Conservation (phyloP, 129 eudicot genomes). For the Heracleum sosnowskyi region DNA sequence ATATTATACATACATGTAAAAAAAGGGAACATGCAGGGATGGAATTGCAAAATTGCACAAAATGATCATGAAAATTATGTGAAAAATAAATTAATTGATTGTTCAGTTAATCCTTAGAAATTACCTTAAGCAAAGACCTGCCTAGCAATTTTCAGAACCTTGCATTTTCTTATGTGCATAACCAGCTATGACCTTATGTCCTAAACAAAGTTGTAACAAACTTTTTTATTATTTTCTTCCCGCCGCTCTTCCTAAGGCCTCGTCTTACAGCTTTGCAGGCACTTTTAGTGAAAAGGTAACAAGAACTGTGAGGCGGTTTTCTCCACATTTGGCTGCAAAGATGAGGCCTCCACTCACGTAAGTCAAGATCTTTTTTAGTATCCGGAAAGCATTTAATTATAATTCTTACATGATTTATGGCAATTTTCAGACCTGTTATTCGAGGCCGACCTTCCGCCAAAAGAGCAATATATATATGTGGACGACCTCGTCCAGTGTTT, state of each 20-base stretch:
- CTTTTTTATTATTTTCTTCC: neutral
- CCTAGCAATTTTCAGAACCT: neutral
- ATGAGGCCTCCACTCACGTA: constrained; percentile 96
- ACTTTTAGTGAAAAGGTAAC: constrained; percentile 88
- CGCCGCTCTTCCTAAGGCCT: constrained; percentile 7
- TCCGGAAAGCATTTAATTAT: neutral
- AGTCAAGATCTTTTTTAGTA: constrained; percentile 24
- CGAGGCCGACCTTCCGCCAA: constrained; percentile 96
- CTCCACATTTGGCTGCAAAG: constrained; percentile 98
- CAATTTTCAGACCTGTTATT: constrained; percentile 73
- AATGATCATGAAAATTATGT: too few relatives aligned
- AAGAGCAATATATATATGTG: constrained; percentile 80
- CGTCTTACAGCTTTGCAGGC: constrained; percentile 74
- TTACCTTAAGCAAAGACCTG: neutral
- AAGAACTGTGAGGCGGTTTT: constrained; percentile 69
- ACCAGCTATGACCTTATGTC: constrained; percentile 7
- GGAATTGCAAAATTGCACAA: neutral
- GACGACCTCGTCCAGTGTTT: constrained; percentile 81
- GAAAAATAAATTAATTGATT: neutral
- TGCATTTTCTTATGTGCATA: neutral
- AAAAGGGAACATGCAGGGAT: neutral
- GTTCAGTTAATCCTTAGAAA: neutral
- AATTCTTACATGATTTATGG: constrained; percentile 15
- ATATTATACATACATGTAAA: neutral
- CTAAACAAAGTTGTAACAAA: neutral